Evolutionary conservation across 495 filamentous ascomycete species (phyloP), one percentile per base, ranked within the genome.

Genomic region (Parachaetomium inaequale): DNA sequence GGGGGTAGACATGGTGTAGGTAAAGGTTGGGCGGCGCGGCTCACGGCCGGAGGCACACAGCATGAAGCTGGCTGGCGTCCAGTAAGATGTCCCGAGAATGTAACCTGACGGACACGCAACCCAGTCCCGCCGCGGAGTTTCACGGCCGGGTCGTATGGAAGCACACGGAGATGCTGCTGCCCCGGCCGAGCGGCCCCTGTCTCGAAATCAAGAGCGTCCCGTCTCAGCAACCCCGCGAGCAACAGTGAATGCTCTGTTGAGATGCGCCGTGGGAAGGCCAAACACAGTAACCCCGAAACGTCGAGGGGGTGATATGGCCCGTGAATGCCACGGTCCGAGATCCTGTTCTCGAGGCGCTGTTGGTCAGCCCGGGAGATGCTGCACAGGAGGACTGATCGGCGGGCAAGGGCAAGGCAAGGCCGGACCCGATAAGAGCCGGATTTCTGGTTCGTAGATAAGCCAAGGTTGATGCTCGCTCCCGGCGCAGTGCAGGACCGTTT

Each of bases 1-100:
- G 66, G 78, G 73, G 64, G 72, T 73, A 54, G 81, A 77, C 81
- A 83, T 83, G 75, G 68, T 66, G 73, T 64, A 72, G 62, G 76
- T 65, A 51, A 76, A 56, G 62, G 66, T 36, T 28, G 55, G 58
- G 55, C 42, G 47, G 28, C 12, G 51, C 62, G 56, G 47, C 55
- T 54, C 61, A 46, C 43, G 43, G 45, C 62, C 56, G 65, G 62
- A 58, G 64, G 63, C 61, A 63, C 52, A 61, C 60, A 15, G 17
- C 31, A 21, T 21, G 5, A 42, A 19, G 2, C n/a, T 17, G 32
- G 46, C 29, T 36, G 49, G n/a, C 21, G 25, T 31, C n/a, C 40
- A 38, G 58, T 8, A 55, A 28, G 42, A 26, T 17, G 26, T 25
- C 42, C 32, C 31, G 51, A 32, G 60, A 34, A 63, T 53, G 64